These are phyloP conservation scores for Fagus sylvatica DNA, from an alignment of 306 rosid species.

Conservation along the genomic window DNA sequence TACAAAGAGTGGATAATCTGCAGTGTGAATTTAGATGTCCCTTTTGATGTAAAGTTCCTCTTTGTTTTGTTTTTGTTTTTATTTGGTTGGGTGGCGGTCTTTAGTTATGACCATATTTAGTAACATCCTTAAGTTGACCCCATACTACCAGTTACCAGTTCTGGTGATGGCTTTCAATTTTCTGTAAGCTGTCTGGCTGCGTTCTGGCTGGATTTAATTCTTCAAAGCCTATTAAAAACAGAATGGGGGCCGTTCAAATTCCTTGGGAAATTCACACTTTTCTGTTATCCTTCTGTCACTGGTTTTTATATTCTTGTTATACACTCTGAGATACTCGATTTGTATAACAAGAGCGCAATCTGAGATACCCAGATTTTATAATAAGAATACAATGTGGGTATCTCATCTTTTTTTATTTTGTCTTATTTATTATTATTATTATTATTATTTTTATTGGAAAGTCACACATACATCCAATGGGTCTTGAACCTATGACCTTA, in stretches of 20 bases:
- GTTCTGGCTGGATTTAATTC: background rate
- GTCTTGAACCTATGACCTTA: too few species aligned
- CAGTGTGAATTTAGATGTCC: background rate
- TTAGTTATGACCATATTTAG: background rate
- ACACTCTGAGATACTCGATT: background rate
- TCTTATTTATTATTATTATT: too few species aligned
- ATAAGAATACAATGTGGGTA: too few species aligned
- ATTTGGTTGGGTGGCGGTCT: too few species aligned
- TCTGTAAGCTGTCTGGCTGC: background rate
- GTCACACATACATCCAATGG: too few species aligned
- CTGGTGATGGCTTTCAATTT: background rate
- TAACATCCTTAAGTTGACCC: slow-evolving; percentile 4
- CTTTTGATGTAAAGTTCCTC: background rate
- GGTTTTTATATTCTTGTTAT: slow-evolving; percentile 7
- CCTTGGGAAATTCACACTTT: background rate
- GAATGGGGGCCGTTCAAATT: background rate
- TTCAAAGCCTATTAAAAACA: background rate
- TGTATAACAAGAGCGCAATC: too few species aligned
- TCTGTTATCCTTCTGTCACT: background rate
- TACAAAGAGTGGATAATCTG: background rate
- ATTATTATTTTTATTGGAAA: too few species aligned
- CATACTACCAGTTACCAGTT: background rate
- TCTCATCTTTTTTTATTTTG: too few species aligned
- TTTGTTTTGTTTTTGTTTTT: too few species aligned
- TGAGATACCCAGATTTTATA: too few species aligned